Conservation (phyloP, 2,329 filamentous ascomycete species). For the Hyphodiscus sp. region DNA sequence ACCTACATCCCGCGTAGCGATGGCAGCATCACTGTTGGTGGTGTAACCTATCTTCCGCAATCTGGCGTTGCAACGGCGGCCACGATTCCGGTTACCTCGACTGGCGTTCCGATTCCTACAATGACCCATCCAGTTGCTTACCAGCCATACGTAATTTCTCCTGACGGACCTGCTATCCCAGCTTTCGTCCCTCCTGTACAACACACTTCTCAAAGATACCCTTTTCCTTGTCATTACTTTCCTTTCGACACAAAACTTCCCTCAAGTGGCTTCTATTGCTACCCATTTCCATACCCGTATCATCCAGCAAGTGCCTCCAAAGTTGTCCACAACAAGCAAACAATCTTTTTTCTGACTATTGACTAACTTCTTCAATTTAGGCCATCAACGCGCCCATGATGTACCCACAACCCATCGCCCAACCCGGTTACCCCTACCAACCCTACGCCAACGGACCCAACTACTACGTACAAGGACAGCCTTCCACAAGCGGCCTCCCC, state of each 20-base stretch:
- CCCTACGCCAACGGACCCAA: not conserved
- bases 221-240: conserved; percentile 1
- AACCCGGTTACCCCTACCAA: conserved; percentile 5
- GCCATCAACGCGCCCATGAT: not conserved
- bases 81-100: not conserved
- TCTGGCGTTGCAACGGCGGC: conserved; percentile 1
- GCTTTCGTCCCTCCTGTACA: conserved; percentile 7
- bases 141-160: not conserved
- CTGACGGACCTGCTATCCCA: not conserved
- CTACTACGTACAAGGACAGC: conserved; percentile 3
- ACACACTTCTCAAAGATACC: conserved; percentile 1
- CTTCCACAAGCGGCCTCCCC: conserved; percentile 4
- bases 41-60: conserved; percentile 16
- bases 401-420: conserved; percentile 7
- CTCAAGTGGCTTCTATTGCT: not conserved
- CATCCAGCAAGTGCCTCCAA: conserved; percentile 2
- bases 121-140: not conserved
- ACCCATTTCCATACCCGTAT: not conserved
- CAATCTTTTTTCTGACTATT: not conserved
- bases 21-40: conserved; percentile 19
- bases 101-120: not conserved
- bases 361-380: not conserved
- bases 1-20: conserved; percentile 44
- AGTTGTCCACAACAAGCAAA: not conserved
- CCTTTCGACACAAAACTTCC: conserved; percentile 1